Base-by-base conservation (phyloP, 2,329 filamentous ascomycete genomes). In the Orbilia quercus region DNA sequence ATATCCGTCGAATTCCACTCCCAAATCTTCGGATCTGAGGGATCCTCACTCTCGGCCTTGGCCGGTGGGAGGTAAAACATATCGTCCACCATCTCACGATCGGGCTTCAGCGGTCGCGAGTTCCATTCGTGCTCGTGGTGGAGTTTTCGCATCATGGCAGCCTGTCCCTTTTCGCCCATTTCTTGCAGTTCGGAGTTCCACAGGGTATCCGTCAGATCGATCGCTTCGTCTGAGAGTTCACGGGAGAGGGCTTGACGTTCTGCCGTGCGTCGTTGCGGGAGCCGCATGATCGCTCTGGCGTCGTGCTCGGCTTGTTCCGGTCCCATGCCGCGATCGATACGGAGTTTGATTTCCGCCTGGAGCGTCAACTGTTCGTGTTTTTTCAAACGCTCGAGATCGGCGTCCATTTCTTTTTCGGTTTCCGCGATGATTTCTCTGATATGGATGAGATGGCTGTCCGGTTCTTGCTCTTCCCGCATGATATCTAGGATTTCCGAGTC, bases 1-100 rank as follows among this genome's bases (percentile, higher is more conserved):
- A 99, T 90, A 80, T 96, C 92, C 79, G 96, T 90, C 76, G 92
- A 90, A 75, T 90, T 86, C 80, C 90, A 91, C 75, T 88, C 85
- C 64, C 63, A 69, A n/a, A 74, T 28, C 42, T 51, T 57, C 9
- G 57, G 63, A 53, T 88, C 77, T 11, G 42, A 85, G 44, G 82
- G 81, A 63, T 89, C 86, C 0, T 82, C 81, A 75, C 87, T 84
- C 73, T 87, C 83, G 16, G 81, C 82, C 23, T 34, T 67, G n/a
- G 70, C 31, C 1, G 44, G 50, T 4, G 60, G 54, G 65, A 83
- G 80, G 31, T 44, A 58, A 45, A 20, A 67, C 59, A 80, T 80
- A 54, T 85, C 84, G 12, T 80, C 79, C 75, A 85, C 84, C n/a
- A 83, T 82, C 40, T 82, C 81, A 75, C 25, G 45, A 5, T 23